Evolutionary conservation across 139 green algal genomes (phyloP).

Genomic region (Haematococcus lacustris): DNA sequence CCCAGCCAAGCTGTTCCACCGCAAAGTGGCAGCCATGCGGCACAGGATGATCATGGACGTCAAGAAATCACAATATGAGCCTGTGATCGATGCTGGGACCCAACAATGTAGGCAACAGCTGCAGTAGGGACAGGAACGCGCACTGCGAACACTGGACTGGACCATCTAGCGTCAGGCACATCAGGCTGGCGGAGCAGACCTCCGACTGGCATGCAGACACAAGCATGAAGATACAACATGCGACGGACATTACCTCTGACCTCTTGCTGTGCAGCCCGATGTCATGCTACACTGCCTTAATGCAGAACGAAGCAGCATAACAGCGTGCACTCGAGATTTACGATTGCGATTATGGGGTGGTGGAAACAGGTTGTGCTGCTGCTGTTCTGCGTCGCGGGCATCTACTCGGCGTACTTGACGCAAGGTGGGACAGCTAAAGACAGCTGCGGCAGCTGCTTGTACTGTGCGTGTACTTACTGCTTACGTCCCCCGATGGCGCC

Average conservation of each 20-base stretch:
- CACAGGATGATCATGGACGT: conserved; percentile 25
- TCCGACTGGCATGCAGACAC: neutral
- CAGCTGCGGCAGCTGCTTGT: neutral
- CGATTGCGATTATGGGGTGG: neutral
- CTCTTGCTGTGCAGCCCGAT: neutral
- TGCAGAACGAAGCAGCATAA: neutral
- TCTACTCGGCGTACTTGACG: conserved; percentile 91
- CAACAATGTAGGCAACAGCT: conserved; percentile 6
- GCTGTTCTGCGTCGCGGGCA: conserved; percentile 67
- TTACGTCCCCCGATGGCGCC: neutral
- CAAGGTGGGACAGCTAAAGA: conserved; percentile 28
- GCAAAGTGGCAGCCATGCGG: conserved; percentile 21
- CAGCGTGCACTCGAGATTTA: neutral
- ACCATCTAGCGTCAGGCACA: too few relatives aligned
- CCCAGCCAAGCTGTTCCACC: conserved; percentile 25
- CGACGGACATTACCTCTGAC: neutral
- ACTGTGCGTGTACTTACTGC: neutral
- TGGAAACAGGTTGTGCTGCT: conserved; percentile 21
- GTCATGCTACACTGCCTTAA: neutral
- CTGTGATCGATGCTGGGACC: conserved; percentile 4
- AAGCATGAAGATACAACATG: neutral
- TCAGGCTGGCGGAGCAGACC: neutral
- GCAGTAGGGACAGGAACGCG: conserved; percentile 9
- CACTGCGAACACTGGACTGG: too few relatives aligned
- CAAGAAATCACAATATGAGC: conserved; percentile 6